Percentiles rank a stretch among this genome's conserved stretches.
Conservation (phyloP, 192 early-diverging fungal species). For the Rhizoclosmatium sp. region DNA sequence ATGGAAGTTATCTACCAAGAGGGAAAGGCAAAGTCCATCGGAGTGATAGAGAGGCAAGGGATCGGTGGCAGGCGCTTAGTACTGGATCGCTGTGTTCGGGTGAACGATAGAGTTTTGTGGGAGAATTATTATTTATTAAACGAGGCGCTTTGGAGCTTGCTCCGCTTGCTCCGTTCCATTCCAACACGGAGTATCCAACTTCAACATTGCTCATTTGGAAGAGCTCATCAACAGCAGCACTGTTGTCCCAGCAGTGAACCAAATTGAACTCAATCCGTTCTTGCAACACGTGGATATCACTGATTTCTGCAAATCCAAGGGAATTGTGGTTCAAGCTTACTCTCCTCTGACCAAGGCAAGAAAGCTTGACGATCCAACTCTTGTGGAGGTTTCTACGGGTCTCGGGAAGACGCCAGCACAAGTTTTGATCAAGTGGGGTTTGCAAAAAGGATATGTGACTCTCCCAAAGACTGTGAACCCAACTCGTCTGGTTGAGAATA, state of each 20-base stretch:
- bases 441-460: conserved; percentile 63
- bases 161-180: no score
- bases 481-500: conserved; percentile 63
- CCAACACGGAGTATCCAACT: conserved; percentile 91
- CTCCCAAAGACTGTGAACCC: conserved; percentile 65
- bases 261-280: conserved; percentile 86
- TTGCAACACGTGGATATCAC: conserved; percentile 75
- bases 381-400: conserved; percentile 58
- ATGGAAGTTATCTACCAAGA: conserved; percentile 80
- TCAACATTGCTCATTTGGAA: conserved; percentile 52
- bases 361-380: conserved; percentile 53
- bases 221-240: conserved; percentile 68
- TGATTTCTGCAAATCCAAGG: conserved; percentile 72
- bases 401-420: conserved; percentile 66
- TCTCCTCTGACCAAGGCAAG: conserved; percentile 64
- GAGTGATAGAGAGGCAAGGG: no score
- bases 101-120: no score
- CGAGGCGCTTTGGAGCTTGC: no score
- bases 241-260: conserved; percentile 85
- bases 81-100: no score
- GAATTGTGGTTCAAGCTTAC: conserved; percentile 82
- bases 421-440: conserved; percentile 65
- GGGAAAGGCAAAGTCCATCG: conserved; percentile 80
- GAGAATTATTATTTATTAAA: no score
- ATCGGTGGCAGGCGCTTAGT: no score